These are phyloP conservation scores for Umbilicus rupestris DNA, from an alignment of 164 flowering plant genomes.

Conservation along the genomic window DNA sequence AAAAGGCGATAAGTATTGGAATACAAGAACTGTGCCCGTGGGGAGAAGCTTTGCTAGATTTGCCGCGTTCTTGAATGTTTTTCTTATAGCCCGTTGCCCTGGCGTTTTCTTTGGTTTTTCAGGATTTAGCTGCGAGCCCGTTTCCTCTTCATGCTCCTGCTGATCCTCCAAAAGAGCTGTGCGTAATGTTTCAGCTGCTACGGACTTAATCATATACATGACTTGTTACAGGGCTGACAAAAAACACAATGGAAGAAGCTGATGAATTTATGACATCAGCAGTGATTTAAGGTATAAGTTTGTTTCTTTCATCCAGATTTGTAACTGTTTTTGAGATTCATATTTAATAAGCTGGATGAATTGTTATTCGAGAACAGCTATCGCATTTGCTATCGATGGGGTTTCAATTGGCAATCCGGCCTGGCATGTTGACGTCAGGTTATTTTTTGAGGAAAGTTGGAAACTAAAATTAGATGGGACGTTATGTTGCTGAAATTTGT, in stretches of 20 bases:
- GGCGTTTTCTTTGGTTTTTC: conserved; percentile 11
- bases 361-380: neutral
- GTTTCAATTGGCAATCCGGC: neutral
- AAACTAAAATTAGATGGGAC: too few species aligned
- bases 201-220: neutral
- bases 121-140: neutral
- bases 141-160: neutral
- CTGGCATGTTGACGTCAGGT: too few species aligned
- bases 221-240: too few species aligned
- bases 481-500: too few species aligned
- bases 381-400: neutral
- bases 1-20: conserved; percentile 11
- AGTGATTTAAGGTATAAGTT: neutral
- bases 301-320: neutral
- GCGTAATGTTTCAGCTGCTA: neutral
- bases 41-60: conserved; percentile 13
- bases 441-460: too few species aligned
- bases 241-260: neutral
- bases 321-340: neutral
- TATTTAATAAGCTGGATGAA: neutral
- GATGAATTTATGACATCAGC: conserved; percentile 1
- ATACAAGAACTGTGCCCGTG: conserved; percentile 13
- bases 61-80: conserved; percentile 13
- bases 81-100: conserved; percentile 10
- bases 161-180: neutral